Evolutionary conservation across 345 rosid genomes (phyloP), one percentile per base, ranked within the genome.

Genomic region (Gossypium sturtianum): DNA sequence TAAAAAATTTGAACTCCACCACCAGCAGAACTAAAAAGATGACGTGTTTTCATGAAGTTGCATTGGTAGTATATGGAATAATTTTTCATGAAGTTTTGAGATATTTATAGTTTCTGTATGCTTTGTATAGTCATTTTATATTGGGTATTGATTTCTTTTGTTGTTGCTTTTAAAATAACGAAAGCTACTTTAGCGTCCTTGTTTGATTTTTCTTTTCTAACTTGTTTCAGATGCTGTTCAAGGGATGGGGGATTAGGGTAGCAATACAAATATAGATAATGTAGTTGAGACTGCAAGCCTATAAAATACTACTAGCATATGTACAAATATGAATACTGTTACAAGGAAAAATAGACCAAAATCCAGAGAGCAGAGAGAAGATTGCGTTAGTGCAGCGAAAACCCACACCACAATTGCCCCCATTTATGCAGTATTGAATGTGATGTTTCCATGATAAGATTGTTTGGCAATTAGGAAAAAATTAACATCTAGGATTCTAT

Each of bases 401-500:
- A 12, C 65, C 56, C 71, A 47, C 41, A 38, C 49, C 38, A 63
- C n/a, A 52, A 53, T 41, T 71, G 43, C 20, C 62, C 19, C 68
- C 61, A 57, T 44, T 38, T 11, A 62, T 54, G 45, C 34, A 19
- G 12, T 62, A 22, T 20, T 49, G 52, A 67, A 51, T 15, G 48
- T 41, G 63, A 69, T 48, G 57, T 74, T 51, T 23, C 70, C 63
- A 51, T 60, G 25, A 74, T 23, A 22, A 53, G 62, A 27, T 66
- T 66, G 64, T 71, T 66, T 65, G 60, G 59, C 13, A 54, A 75
- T 27, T 47, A 64, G 51, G 60, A 3, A 61, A 52, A 47, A 17
- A 19, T 25, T 12, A 2, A n/a, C 38, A 59, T 12, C 9, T 15
- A 25, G 34, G 64, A 59, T 25, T 75, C 73, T 64, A 49, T 20